phyloP scores from a whole-genome alignment of 2,329 filamentous ascomycete species.

The Exserohilum rostratum region DNA sequence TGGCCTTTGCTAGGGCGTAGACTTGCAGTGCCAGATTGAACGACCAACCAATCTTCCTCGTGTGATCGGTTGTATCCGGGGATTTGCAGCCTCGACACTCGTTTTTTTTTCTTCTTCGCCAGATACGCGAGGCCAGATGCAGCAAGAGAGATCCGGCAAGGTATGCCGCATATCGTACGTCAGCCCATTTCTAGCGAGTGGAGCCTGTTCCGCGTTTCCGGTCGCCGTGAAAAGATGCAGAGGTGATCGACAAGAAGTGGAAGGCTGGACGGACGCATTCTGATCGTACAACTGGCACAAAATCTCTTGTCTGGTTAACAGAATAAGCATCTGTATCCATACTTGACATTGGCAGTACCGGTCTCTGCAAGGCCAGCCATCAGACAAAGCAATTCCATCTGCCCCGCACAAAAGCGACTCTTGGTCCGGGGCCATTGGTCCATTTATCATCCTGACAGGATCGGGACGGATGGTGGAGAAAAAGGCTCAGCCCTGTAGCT shows the following conservation, averaged over 20 bases:
- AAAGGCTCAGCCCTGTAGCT: slow-evolving; percentile 30
- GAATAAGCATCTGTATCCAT: not conserved
- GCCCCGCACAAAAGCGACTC: slow-evolving; percentile 4
- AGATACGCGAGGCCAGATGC: not conserved
- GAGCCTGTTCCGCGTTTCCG: slow-evolving; percentile 30
- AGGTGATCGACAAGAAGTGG: not conserved
- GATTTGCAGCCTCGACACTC: not conserved
- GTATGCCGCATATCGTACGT: slow-evolving; percentile 17
- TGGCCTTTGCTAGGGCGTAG: not conserved
- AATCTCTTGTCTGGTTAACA: not conserved
- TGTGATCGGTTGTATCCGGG: not conserved
- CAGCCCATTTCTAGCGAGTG: slow-evolving; percentile 28
- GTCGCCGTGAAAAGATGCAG: slow-evolving; percentile 14
- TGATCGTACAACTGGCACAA: not conserved
- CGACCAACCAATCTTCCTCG: not conserved
- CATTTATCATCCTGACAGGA: slow-evolving; percentile 14
- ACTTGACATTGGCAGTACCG: not conserved
- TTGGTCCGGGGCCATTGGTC: slow-evolving; percentile 6
- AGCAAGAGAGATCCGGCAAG: not conserved
- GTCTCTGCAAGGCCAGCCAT: not conserved
- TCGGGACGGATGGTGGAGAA: slow-evolving; percentile 27
- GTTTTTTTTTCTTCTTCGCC: not conserved
- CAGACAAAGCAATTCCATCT: not conserved
- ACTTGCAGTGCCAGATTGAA: not conserved
- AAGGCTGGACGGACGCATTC: not conserved